Evolutionary conservation across 2,329 filamentous ascomycete genomes (phyloP).

Genomic region (Diaporthe ilicicola): DNA sequence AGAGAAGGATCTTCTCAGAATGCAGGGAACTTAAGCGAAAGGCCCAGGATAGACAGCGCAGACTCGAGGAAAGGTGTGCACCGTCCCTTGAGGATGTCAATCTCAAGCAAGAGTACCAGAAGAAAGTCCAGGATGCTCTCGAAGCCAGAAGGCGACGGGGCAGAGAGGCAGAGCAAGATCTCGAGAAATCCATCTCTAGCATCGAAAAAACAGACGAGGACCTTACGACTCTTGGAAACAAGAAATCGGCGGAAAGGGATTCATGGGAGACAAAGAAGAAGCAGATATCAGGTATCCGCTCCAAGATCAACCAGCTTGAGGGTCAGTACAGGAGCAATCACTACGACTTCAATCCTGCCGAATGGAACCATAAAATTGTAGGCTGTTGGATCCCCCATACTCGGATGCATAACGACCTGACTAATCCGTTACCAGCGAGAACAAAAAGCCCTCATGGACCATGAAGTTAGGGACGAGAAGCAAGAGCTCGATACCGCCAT

Average conservation of each 20-base stretch:
- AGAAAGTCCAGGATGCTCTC: conserved; percentile 64
- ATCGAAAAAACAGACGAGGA: conserved; percentile 48
- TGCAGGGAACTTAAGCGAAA: conserved; percentile 64
- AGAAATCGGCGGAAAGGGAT: conserved; percentile 61
- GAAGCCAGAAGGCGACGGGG: conserved; percentile 63
- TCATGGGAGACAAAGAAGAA: conserved; percentile 59
- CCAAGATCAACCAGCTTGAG: conserved; percentile 70
- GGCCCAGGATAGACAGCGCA: conserved; percentile 64
- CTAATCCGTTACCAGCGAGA: conserved; percentile 27
- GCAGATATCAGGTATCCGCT: conserved; percentile 58
- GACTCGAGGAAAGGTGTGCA: conserved; percentile 65
- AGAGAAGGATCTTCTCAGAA: conserved; percentile 55
- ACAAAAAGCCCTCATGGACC: conserved; percentile 28
- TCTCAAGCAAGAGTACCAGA: conserved; percentile 73
- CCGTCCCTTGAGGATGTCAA: conserved; percentile 77
- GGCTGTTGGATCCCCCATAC: not conserved
- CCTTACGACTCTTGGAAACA: conserved; percentile 58
- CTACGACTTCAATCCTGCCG: conserved; percentile 71
- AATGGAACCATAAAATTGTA: conserved; percentile 76
- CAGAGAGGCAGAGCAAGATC: conserved; percentile 60
- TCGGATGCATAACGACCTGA: not conserved
- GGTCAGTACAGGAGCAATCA: conserved; percentile 69
- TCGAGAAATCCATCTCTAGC: conserved; percentile 53
- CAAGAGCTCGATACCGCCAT: conserved; percentile 36
- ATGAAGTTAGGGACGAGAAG: conserved; percentile 33